Evolutionary conservation across 805 yeast genomes (phyloP).

Genomic region (Candida silvatica): DNA sequence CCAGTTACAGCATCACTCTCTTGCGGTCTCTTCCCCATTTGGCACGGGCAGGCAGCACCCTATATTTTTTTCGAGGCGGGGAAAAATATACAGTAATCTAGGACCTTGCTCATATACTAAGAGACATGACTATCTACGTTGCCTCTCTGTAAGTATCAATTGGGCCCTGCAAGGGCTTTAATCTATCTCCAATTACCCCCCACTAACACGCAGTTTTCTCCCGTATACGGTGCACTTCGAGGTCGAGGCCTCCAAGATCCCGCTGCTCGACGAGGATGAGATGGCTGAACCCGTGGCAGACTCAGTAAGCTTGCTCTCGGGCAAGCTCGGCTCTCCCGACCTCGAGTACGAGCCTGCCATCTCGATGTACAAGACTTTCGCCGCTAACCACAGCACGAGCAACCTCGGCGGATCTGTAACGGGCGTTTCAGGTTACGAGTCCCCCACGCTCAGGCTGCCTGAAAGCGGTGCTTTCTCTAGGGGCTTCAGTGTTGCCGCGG

Average conservation of each 20-base stretch:
- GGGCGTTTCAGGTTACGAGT: too few species aligned
- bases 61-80: not conserved
- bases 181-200: too few species aligned
- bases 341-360: constrained; percentile 8
- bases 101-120: not conserved
- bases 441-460: too few species aligned
- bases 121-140: constrained; percentile 53
- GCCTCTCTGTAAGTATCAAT: constrained; percentile 54
- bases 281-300: constrained; percentile 19
- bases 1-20: too few species aligned
- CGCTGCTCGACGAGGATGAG: constrained; percentile 11
- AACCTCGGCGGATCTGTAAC: too few species aligned
- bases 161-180: not conserved
- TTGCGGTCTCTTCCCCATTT: too few species aligned
- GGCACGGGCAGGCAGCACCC: not conserved
- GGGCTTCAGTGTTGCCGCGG: constrained; percentile 5
- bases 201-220: constrained; percentile 35
- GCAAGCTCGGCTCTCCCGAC: not conserved
- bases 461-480: too few species aligned
- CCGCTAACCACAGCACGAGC: constrained; percentile 3
- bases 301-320: not conserved
- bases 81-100: not conserved
- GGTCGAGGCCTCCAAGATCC: constrained; percentile 20
- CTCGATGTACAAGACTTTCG: constrained; percentile 18
- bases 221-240: constrained; percentile 72